phyloP scores from a whole-genome alignment of 805 yeast genomes.

The Saturnispora kantuleensis region DNA sequence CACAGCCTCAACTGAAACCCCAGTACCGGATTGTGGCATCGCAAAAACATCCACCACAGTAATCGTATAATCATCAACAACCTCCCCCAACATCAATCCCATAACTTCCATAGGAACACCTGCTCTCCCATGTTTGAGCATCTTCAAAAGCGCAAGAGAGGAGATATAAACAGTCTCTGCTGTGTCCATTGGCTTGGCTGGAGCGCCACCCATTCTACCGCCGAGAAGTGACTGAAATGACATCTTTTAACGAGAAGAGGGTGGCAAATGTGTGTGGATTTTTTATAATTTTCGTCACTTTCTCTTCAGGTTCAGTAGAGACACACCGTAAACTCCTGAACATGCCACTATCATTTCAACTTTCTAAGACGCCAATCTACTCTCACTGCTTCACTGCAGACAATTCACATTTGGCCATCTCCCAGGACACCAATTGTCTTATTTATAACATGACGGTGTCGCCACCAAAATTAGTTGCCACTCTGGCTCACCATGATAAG shows the following conservation, averaged over 20 bases:
- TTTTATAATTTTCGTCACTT: not conserved
- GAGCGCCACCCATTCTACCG: slow-evolving; percentile 36
- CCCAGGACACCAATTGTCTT: slow-evolving; percentile 69
- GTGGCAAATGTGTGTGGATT: slow-evolving; percentile 5
- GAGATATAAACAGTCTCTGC: slow-evolving; percentile 96
- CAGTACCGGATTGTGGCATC: slow-evolving; percentile 97
- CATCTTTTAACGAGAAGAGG: not conserved
- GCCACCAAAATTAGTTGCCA: slow-evolving; percentile 53
- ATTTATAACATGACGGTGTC: slow-evolving; percentile 46
- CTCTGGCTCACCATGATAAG: slow-evolving; percentile 79
- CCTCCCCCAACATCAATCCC: slow-evolving; percentile 98
- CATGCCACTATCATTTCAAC: slow-evolving; percentile 40
- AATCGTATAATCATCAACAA: slow-evolving; percentile 93
- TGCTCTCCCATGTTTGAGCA: slow-evolving; percentile 95
- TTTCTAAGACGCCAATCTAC: slow-evolving; percentile 79
- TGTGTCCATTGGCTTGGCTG: slow-evolving; percentile 65
- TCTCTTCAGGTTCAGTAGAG: slow-evolving; percentile 23
- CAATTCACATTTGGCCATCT: slow-evolving; percentile 57
- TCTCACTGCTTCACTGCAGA: slow-evolving; percentile 84
- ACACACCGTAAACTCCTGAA: slow-evolving; percentile 12
- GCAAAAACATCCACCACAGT: slow-evolving; percentile 98
- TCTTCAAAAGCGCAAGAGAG: slow-evolving; percentile 85
- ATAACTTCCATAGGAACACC: slow-evolving; percentile 76
- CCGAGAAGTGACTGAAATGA: slow-evolving; percentile 27
- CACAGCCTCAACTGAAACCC: slow-evolving; percentile 97